These are phyloP conservation scores for Colletotrichum karsti DNA, from an alignment of 2,329 filamentous ascomycete species.

Conservation along the genomic window DNA sequence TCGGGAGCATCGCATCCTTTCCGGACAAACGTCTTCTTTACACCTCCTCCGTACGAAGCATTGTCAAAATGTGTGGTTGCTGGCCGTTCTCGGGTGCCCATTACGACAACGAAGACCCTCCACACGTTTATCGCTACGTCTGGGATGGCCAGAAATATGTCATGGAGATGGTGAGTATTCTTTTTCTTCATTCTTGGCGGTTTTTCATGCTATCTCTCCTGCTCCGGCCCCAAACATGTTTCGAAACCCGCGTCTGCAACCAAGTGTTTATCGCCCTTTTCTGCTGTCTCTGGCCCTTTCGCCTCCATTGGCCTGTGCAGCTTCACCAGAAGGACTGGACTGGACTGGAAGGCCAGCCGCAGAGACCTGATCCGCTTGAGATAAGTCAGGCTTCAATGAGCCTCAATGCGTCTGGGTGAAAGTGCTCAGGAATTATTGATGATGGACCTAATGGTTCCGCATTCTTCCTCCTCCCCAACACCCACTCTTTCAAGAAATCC, in stretches of 20 bases:
- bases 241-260: too few species aligned
- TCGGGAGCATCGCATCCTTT: too few species aligned
- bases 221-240: background rate
- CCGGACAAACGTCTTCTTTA: background rate
- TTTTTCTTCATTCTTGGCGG: background rate
- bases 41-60: background rate
- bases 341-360: background rate
- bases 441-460: background rate
- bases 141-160: slow-evolving; percentile 49
- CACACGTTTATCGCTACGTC: slow-evolving; percentile 43
- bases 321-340: too few species aligned
- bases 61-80: slow-evolving; percentile 59
- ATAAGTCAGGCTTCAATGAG: background rate
- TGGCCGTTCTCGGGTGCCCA: slow-evolving; percentile 59
- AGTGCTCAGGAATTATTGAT: background rate
- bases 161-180: slow-evolving; percentile 48
- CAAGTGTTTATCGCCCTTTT: too few species aligned
- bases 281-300: too few species aligned
- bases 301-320: too few species aligned
- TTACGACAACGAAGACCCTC: slow-evolving; percentile 52
- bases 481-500: background rate
- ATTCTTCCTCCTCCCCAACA: background rate
- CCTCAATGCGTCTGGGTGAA: slow-evolving; percentile 8
- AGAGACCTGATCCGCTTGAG: background rate
- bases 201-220: background rate